Percentiles rank a stretch among this genome's conserved stretches.
phyloP scores from a whole-genome alignment of 371 early-diverging fungal genomes.

The Rozella allomycis region DNA sequence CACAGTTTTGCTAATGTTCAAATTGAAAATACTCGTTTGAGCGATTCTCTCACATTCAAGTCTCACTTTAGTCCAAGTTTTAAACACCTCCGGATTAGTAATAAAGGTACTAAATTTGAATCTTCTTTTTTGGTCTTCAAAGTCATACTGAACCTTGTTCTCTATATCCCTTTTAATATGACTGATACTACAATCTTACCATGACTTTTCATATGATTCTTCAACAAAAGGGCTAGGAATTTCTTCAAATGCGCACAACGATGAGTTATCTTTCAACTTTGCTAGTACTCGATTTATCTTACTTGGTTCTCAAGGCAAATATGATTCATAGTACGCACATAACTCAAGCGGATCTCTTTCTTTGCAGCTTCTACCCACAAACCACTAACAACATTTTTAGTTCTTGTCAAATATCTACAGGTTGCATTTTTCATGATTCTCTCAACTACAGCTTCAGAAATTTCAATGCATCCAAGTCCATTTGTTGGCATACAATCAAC shows the following conservation, averaged over 20 bases:
- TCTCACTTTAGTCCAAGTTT: conserved; percentile 17
- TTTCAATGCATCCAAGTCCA: conserved; percentile 3
- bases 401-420: conserved; percentile 3
- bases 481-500: conserved; percentile 26
- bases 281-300: not conserved
- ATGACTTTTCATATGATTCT: too few relatives aligned
- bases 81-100: conserved; percentile 20
- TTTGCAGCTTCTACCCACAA: not conserved
- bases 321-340: not conserved
- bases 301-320: not conserved
- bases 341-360: not conserved
- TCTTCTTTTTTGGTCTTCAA: conserved; percentile 1
- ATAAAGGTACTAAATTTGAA: conserved; percentile 25
- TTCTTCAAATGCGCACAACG: too few relatives aligned
- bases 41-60: conserved; percentile 20
- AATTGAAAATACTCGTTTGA: conserved; percentile 4
- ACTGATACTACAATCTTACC: too few relatives aligned
- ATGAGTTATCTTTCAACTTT: too few relatives aligned
- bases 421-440: conserved; percentile 3
- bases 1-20: conserved; percentile 18
- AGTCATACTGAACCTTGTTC: not conserved
- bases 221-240: too few relatives aligned
- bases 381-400: not conserved
- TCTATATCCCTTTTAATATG: too few relatives aligned
- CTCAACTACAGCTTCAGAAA: conserved; percentile 4